Evolutionary conservation across 2,329 filamentous ascomycete genomes (phyloP).

Genomic region (Trichoderma brevicompactum): DNA sequence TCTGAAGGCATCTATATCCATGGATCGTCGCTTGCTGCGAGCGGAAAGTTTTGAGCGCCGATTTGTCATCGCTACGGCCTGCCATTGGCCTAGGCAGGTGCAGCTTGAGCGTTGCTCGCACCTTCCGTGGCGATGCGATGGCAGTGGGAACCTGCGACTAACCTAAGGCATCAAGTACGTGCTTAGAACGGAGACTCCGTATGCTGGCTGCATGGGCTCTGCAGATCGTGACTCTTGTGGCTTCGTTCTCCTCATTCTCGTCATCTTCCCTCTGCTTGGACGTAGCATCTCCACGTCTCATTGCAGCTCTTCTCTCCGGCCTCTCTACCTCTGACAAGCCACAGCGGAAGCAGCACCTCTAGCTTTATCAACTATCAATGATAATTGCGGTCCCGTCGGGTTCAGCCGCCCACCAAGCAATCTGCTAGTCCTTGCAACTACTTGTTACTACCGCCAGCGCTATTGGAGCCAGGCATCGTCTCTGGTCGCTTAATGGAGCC

Average conservation of each 20-base stretch:
- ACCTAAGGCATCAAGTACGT: not conserved
- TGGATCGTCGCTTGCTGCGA: not conserved
- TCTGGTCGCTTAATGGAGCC: constrained; percentile 12
- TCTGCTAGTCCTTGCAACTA: constrained; percentile 12
- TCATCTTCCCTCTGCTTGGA: not conserved
- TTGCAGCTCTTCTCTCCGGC: not conserved
- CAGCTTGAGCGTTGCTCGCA: constrained; percentile 1
- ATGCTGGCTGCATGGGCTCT: not conserved
- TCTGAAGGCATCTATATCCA: not conserved
- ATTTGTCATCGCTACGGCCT: constrained; percentile 1
- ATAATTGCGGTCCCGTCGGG: constrained; percentile 11
- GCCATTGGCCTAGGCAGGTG: not conserved
- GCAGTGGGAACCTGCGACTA: no score
- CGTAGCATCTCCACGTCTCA: not conserved
- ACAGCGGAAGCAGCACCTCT: constrained; percentile 9
- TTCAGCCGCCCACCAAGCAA: constrained; percentile 17
- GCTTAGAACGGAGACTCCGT: no score
- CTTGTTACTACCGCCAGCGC: not conserved
- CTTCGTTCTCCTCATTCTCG: not conserved
- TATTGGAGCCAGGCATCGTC: not conserved
- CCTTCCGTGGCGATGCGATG: constrained; percentile 2
- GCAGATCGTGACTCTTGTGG: constrained; percentile 10
- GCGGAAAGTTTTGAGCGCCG: not conserved
- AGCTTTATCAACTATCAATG: constrained; percentile 12
- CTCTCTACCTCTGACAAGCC: constrained; percentile 4